Evolutionary conservation across 495 filamentous ascomycete species (phyloP).

Genomic region (Staphylotrichum tortipilum): DNA sequence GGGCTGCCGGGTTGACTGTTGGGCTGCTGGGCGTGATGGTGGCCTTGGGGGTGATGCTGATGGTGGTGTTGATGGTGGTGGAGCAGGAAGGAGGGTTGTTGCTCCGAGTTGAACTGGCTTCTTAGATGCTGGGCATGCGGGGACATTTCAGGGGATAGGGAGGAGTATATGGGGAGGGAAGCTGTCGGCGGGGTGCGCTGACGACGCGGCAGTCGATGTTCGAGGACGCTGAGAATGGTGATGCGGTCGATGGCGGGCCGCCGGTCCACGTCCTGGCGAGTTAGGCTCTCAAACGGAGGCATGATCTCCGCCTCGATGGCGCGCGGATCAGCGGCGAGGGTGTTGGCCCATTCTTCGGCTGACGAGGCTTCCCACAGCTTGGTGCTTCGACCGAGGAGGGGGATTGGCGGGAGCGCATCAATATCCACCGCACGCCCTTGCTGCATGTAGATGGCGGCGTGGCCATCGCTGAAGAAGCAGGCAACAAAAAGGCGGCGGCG

Average conservation of each 20-base stretch:
- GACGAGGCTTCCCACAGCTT: slow-evolving; percentile 34
- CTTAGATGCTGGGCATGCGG: slow-evolving; percentile 13
- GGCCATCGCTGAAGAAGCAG: slow-evolving; percentile 45
- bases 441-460: slow-evolving; percentile 42
- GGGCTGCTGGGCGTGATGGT: slow-evolving; percentile 1
- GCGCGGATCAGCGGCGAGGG: slow-evolving; percentile 19
- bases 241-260: slow-evolving; percentile 26
- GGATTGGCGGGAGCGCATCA: slow-evolving; percentile 27
- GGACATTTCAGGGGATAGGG: slow-evolving; percentile 23
- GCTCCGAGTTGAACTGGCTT: slow-evolving; percentile 10
- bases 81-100: slow-evolving; percentile 1
- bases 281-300: slow-evolving; percentile 23
- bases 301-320: slow-evolving; percentile 17
- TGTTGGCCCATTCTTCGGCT: slow-evolving; percentile 27
- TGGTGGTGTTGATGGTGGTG: background rate
- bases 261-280: slow-evolving; percentile 21
- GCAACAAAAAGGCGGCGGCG: slow-evolving; percentile 41
- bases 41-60: slow-evolving; percentile 1
- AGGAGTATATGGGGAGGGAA: slow-evolving; percentile 18
- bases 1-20: background rate
- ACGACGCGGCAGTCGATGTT: slow-evolving; percentile 30
- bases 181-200: slow-evolving; percentile 3
- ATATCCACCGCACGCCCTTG: slow-evolving; percentile 29
- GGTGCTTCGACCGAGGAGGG: slow-evolving; percentile 28
- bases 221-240: slow-evolving; percentile 29